Conservation (phyloP, 768 basidiomycete species). For the Coprinellus aureogranulatus region DNA sequence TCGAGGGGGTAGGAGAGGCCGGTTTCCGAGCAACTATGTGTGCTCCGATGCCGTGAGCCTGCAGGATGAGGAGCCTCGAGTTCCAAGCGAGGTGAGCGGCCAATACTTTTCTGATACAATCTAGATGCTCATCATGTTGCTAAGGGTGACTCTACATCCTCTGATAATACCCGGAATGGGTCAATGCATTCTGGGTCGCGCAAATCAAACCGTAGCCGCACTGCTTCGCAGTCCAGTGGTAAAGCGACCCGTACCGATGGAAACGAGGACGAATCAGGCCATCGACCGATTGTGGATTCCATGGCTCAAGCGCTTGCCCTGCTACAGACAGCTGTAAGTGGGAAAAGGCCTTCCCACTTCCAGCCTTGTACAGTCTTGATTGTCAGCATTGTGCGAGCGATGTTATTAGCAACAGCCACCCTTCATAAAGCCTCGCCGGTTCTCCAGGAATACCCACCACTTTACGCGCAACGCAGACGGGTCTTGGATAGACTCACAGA, state of each 20-base stretch:
- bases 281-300: constrained; percentile 77
- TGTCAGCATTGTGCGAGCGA: constrained; percentile 87
- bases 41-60: constrained; percentile 60
- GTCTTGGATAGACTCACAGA: constrained; percentile 78
- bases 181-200: constrained; percentile 33
- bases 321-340: constrained; percentile 78
- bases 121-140: constrained; percentile 1
- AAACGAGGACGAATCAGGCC: constrained; percentile 58
- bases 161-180: constrained; percentile 54
- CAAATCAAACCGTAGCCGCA: constrained; percentile 33
- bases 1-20: constrained; percentile 74
- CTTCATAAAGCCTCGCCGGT: constrained; percentile 77
- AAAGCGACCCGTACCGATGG: constrained; percentile 33
- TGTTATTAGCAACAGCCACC: constrained; percentile 80
- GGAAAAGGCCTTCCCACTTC: constrained; percentile 78
- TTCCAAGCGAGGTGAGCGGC: constrained; percentile 39
- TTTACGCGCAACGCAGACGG: constrained; percentile 77
- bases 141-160: constrained; percentile 45
- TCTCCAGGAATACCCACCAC: constrained; percentile 59
- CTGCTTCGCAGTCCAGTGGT: constrained; percentile 43
- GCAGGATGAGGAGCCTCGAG: constrained; percentile 54
- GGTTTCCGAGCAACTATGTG: constrained; percentile 99
- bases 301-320: constrained; percentile 83
- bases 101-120: constrained; percentile 6
- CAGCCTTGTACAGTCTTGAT: constrained; percentile 93